Percentiles rank a stretch among this genome's conserved stretches.
Conservation (phyloP, 768 basidiomycete species). For the Agaricus bisporus region DNA sequence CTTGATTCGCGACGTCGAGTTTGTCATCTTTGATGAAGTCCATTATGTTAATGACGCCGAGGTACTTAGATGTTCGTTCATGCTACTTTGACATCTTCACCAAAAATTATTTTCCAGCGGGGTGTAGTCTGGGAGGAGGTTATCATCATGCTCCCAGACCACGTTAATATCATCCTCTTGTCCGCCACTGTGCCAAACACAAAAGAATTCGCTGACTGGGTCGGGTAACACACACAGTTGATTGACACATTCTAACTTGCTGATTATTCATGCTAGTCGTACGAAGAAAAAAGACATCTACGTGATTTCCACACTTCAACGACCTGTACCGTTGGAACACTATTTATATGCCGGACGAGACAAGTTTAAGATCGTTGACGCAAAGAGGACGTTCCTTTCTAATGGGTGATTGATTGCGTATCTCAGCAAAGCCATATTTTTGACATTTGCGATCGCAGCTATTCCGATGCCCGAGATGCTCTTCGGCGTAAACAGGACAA, state of each 20-base stretch:
- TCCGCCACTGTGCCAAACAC: constrained; percentile 98
- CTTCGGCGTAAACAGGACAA: constrained; percentile 94
- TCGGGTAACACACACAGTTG: constrained; percentile 60
- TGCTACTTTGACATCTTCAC: not conserved
- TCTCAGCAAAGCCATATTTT: not conserved
- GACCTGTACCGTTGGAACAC: constrained; percentile 96
- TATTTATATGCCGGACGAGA: constrained; percentile 94
- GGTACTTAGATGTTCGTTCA: constrained; percentile 37
- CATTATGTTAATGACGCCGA: constrained; percentile 99
- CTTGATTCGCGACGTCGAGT: constrained; percentile 96
- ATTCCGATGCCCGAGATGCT: constrained; percentile 86
- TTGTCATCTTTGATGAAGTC: constrained; percentile 99
- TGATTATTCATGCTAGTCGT: constrained; percentile 46
- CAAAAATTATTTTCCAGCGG: constrained; percentile 43
- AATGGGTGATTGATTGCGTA: constrained; percentile 57
- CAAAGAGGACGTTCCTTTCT: constrained; percentile 63
- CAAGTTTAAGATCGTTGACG: constrained; percentile 87
- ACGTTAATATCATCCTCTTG: constrained; percentile 94
- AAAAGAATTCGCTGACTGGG: constrained; percentile 98
- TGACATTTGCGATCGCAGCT: constrained; percentile 37
- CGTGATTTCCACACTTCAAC: constrained; percentile 93
- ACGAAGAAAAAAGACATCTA: constrained; percentile 99
- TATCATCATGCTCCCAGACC: constrained; percentile 99
- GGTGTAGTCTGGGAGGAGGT: constrained; percentile 99
- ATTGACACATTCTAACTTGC: not conserved